Evolutionary conservation across 768 basidiomycete genomes (phyloP).

Genomic region (Serpula lacrymans): DNA sequence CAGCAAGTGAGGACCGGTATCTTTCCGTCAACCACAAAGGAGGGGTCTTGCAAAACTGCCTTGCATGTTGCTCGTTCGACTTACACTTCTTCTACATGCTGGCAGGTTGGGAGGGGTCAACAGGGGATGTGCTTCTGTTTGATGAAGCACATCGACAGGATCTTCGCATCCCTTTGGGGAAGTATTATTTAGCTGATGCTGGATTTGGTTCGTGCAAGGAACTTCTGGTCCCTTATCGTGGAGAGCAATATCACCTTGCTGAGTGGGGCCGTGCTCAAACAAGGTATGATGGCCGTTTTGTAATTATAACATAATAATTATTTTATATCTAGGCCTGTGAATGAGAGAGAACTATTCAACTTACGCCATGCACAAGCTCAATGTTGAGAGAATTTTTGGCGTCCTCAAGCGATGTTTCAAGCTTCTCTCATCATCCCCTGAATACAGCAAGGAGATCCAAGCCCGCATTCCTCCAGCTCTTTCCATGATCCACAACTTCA

Average conservation of each 20-base stretch:
- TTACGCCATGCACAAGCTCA: conserved; percentile 18
- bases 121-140: conserved; percentile 10
- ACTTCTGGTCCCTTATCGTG: conserved; percentile 34
- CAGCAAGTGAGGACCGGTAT: not conserved
- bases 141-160: conserved; percentile 4
- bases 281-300: too few relatives aligned
- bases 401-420: conserved; percentile 12
- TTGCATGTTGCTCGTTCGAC: conserved; percentile 15
- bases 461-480: conserved; percentile 14
- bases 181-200: conserved; percentile 25
- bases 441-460: conserved; percentile 13
- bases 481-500: conserved; percentile 19
- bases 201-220: conserved; percentile 23
- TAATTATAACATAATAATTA: not conserved
- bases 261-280: conserved; percentile 25
- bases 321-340: conserved; percentile 12
- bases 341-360: conserved; percentile 22
- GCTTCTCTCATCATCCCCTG: conserved; percentile 6
- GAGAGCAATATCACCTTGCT: conserved; percentile 33
- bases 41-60: conserved; percentile 14
- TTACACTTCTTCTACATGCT: conserved; percentile 10
- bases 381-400: conserved; percentile 23
- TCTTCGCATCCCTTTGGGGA: conserved; percentile 1
- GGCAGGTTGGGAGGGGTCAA: conserved; percentile 14
- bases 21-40: conserved; percentile 13